Percentiles rank a stretch among this genome's conserved stretches.
Evolutionary conservation across 345 rosid species (phyloP).

Genomic region (Balakata baccata): DNA sequence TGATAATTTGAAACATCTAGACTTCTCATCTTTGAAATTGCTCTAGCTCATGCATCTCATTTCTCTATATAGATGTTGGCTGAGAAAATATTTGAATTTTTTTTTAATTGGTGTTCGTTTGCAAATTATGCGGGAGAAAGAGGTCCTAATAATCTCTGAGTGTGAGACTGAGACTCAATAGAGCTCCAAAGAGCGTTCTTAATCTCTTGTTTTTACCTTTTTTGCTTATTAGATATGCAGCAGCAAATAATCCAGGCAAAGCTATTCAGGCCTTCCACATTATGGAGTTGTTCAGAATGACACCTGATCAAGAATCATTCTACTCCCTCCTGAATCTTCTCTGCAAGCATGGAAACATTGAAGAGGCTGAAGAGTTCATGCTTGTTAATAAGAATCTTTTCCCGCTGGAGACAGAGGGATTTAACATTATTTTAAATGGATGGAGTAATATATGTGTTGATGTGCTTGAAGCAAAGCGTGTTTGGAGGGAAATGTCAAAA

Average conservation of each 20-base stretch:
- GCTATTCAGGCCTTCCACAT: constrained; percentile 63
- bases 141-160: too few relatives aligned
- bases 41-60: not conserved
- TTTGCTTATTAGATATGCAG: constrained; percentile 59
- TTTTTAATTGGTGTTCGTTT: too few relatives aligned
- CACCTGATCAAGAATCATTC: constrained; percentile 82
- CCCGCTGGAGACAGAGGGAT: constrained; percentile 54
- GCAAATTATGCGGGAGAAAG: too few relatives aligned
- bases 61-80: not conserved
- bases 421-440: constrained; percentile 71
- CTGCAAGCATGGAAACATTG: constrained; percentile 73
- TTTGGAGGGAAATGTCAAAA: constrained; percentile 81
- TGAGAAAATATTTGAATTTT: not conserved
- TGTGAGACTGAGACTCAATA: not conserved
- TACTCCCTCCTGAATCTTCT: constrained; percentile 45
- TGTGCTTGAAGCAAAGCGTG: constrained; percentile 75
- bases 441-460: constrained; percentile 73
- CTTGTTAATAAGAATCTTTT: constrained; percentile 69
- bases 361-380: constrained; percentile 96
- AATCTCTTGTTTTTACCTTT: not conserved
- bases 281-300: constrained; percentile 72
- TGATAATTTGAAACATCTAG: not conserved
- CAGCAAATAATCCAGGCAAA: constrained; percentile 63
- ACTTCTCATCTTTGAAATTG: not conserved
- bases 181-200: not conserved